phyloP scores from a whole-genome alignment of 2,329 filamentous ascomycete species.

The Pseudogymnoascus sp. region DNA sequence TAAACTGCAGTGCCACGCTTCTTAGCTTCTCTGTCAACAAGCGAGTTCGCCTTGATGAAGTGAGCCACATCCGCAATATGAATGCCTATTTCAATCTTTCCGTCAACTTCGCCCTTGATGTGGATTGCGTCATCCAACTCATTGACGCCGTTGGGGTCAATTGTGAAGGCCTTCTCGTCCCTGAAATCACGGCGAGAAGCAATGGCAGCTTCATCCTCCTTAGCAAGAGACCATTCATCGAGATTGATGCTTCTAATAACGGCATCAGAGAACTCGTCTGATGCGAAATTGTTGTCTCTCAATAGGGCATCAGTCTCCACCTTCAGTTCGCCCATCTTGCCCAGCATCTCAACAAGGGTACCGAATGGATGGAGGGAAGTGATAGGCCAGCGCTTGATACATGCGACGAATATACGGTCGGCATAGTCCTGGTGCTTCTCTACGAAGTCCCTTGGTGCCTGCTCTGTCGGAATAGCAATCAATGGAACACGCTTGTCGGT shows the following conservation, averaged over 20 bases:
- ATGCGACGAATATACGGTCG: slow-evolving; percentile 95
- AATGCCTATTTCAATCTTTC: slow-evolving; percentile 86
- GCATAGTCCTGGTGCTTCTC: slow-evolving; percentile 98
- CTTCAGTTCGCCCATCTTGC: slow-evolving; percentile 93
- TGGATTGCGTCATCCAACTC: slow-evolving; percentile 92
- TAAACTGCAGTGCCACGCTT: slow-evolving; percentile 96
- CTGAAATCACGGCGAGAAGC: slow-evolving; percentile 82
- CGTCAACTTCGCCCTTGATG: slow-evolving; percentile 74
- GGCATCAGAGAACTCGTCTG: slow-evolving; percentile 95
- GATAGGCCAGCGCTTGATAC: slow-evolving; percentile 99
- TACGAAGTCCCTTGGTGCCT: slow-evolving; percentile 94
- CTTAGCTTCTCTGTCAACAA: slow-evolving; percentile 94
- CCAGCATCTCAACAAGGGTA: slow-evolving; percentile 92
- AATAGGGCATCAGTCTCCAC: slow-evolving; percentile 96
- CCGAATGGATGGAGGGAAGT: slow-evolving; percentile 98
- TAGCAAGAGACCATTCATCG: slow-evolving; percentile 81
- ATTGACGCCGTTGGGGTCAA: slow-evolving; percentile 80
- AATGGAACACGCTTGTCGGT: slow-evolving; percentile 97
- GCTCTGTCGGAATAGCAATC: slow-evolving; percentile 96
- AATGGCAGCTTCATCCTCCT: slow-evolving; percentile 70
- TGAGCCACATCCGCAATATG: slow-evolving; percentile 93
- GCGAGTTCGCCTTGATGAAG: slow-evolving; percentile 91
- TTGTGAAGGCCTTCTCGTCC: slow-evolving; percentile 78
- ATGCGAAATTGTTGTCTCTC: slow-evolving; percentile 96
- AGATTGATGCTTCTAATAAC: slow-evolving; percentile 87